A percentile compares a stretch with the other conserved stretches of the same genome.
phyloP scores from a whole-genome alignment of 306 rosid genomes.

The Astragalus glycyphyllos region DNA sequence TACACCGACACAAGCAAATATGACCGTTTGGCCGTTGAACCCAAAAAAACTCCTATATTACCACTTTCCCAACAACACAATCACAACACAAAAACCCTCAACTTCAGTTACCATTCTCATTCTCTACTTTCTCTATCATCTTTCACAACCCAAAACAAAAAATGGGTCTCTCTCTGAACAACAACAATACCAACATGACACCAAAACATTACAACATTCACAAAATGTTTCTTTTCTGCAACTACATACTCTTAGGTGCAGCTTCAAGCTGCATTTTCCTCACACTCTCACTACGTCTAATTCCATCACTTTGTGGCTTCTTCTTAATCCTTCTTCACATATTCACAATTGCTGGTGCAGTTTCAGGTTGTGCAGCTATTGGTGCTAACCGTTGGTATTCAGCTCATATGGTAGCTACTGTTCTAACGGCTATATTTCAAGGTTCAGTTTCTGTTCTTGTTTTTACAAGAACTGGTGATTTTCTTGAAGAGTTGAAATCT shows the following conservation, averaged over 20 bases:
- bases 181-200: neutral
- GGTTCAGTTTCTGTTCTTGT: constrained; percentile 79
- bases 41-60: constrained; percentile 3
- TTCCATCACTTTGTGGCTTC: constrained; percentile 85
- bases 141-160: neutral
- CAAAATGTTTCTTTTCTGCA: constrained; percentile 80
- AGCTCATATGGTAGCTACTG: constrained; percentile 86
- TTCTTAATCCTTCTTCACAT: constrained; percentile 82
- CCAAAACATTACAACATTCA: constrained; percentile 65
- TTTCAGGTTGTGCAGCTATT: constrained; percentile 77
- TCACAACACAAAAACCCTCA: neutral
- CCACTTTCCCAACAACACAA: neutral
- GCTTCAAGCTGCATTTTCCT: constrained; percentile 96
- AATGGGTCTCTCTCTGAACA: constrained; percentile 55
- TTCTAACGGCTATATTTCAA: constrained; percentile 79
- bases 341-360: constrained; percentile 72
- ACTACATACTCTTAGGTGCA: constrained; percentile 86
- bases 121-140: neutral
- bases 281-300: constrained; percentile 81
- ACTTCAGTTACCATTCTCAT: neutral
- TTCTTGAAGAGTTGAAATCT: constrained; percentile 67
- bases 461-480: constrained; percentile 67
- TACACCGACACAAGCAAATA: constrained; percentile 22
- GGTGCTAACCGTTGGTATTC: constrained; percentile 70
- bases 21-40: constrained; percentile 38